Evolutionary conservation across 2,329 filamentous ascomycete species (phyloP), one percentile per base, ranked within the genome.

Genomic region (Balansia obtecta): DNA sequence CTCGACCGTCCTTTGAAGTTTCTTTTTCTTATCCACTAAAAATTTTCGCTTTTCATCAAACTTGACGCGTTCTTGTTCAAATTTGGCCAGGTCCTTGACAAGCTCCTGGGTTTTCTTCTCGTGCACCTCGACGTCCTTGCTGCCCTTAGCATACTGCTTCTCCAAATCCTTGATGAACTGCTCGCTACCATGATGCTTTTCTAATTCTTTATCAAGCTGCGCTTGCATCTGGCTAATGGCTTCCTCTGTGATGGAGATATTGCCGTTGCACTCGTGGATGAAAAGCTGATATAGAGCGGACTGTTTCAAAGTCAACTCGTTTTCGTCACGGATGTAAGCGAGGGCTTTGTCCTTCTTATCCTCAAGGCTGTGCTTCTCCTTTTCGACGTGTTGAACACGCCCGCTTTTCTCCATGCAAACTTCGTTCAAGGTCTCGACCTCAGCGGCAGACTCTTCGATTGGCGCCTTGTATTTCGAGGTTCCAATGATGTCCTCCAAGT

Each of bases 11-110:
- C 95, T 97, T 57, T 97, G 88, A 13, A 95, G 77, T 70, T 98
- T 98, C 72, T 93, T 95, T 60, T 87, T 84, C 71, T 98, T 98
- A 61, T 84, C 85, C 2, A 79, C 74, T 56, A 98, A 70, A 66
- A 97, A 97, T 65, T 98, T 98, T 65, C 85, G 85, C 74, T 97
- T 97, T 68, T 98, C 94, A 56, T 97, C 91, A 57, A 95, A 90
- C 63, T 98, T 98, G 68, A 98, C 93, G 20, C 84, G 83, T 63
- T 97, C 93, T 63, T 97, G 95, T 62, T 98, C 94, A 54, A 94
- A 89, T 63, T 90, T 91, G 43, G 88, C 83, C 69, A 93, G 83
- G 63, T 97, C 88, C 63, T 95, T 95, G 53, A 85, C 71, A 49
- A 95, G 74, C 27, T 73, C 75, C 58, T 96, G 87, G 0, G 84